Base-by-base conservation (phyloP, 108 stramenopile species). In the Schizochytrium sp. region DNA sequence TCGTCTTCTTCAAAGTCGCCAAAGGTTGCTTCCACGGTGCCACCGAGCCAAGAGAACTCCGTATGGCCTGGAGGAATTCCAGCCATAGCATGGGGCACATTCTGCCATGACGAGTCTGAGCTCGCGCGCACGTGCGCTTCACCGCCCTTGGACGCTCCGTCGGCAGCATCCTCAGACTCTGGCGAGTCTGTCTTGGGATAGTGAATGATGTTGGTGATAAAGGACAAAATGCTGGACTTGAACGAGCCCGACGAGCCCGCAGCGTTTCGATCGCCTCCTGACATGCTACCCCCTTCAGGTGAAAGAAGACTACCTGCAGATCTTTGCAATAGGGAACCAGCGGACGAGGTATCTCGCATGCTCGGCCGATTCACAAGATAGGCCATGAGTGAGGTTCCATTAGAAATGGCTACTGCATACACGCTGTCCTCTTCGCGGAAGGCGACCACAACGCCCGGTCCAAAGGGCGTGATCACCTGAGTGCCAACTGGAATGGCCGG, bases 391-490 rank as follows among this genome's bases (percentile, higher is more conserved):
- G 44, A 16, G 57, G 21, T 41, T 0, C 14, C 55, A 16, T 87
- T 34, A 8, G 44, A 29, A 10, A 91, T 63, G 41, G 44, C n/a
- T 4, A 93, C 91, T 63, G 90, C 87, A 87, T 93, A 93, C 21
- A 91, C 72, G 5, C 91, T 92, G 25, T 93, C 92, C 4, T 88
- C 88, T 4, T 44, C 57, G 47, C 92, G 91, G 89, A 88, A 93
- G 87, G 87, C 51, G 34, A 76, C 60, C 14, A 93, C 91, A 21
- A 90, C 88, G 41, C 92, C 92, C 57, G 47, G 43, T 0, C 92
- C 92, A 19, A 72, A 91, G 14, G 87, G 91, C 34, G 92, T 93
- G 12, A 87, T 44, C 60, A 93, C 92, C 8, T 53, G 72, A 18
- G 92, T 60, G 51, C 91, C 92, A 23, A 57, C 59, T 19, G 63